phyloP scores from a whole-genome alignment of 2,329 filamentous ascomycete genomes.

The Neonectria ditissima region DNA sequence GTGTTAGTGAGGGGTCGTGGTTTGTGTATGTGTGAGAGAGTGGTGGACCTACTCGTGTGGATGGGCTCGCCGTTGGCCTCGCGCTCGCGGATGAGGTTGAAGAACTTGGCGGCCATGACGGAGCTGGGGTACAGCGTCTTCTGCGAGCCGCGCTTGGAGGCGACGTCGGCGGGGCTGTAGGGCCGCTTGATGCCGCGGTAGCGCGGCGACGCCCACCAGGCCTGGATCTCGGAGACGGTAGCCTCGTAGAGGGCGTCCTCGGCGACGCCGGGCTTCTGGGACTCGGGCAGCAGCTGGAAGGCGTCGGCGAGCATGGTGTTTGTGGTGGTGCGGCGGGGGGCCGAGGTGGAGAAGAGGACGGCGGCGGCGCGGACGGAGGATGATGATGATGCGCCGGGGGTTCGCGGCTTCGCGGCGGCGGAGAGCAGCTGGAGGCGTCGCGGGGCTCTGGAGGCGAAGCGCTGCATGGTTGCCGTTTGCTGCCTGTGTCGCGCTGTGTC shows the following conservation, averaged over 20 bases:
- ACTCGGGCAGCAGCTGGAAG: slow-evolving; percentile 86
- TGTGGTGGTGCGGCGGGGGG: slow-evolving; percentile 9
- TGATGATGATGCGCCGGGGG: slow-evolving; percentile 38
- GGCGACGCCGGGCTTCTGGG: slow-evolving; percentile 79
- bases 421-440: slow-evolving; percentile 45
- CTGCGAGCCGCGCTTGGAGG: slow-evolving; percentile 90
- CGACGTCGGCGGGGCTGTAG: slow-evolving; percentile 90
- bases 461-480: slow-evolving; percentile 50
- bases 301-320: slow-evolving; percentile 70
- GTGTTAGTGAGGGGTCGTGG: slow-evolving; percentile 3
- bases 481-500: neutral
- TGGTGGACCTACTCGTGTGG: slow-evolving; percentile 81
- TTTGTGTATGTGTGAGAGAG: neutral
- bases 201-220: slow-evolving; percentile 90
- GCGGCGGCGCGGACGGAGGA: slow-evolving; percentile 41
- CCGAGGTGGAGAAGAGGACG: slow-evolving; percentile 46
- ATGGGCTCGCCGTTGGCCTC: slow-evolving; percentile 85
- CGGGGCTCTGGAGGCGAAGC: slow-evolving; percentile 48
- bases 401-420: slow-evolving; percentile 31
- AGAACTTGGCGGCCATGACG: slow-evolving; percentile 94
- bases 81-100: slow-evolving; percentile 85
- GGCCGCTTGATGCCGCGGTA: slow-evolving; percentile 92
- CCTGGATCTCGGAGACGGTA: slow-evolving; percentile 85
- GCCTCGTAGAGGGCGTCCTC: slow-evolving; percentile 89
- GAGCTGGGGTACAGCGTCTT: slow-evolving; percentile 92